Evolutionary conservation across 177 flowering plant species (phyloP).

Genomic region (Vitis hybrid): DNA sequence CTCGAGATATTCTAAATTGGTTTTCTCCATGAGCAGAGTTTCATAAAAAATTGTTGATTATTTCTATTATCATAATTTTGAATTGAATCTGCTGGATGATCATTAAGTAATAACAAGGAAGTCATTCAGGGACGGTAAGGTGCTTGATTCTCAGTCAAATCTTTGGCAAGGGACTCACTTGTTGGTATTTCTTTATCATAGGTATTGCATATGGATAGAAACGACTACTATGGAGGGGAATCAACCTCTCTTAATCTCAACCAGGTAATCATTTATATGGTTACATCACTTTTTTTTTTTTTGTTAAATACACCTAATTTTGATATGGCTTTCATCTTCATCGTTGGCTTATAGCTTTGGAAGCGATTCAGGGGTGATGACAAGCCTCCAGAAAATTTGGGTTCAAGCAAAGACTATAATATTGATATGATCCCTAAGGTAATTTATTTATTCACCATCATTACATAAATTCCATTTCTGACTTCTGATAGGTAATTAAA

Average conservation of each 20-base stretch:
- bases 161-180: too few species aligned
- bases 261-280: slow-evolving; percentile 37
- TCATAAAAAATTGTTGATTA: too few species aligned
- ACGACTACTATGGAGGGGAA: slow-evolving; percentile 78
- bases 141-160: too few species aligned
- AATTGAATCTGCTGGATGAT: too few species aligned
- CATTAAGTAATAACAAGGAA: too few species aligned
- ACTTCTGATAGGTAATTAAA: background rate
- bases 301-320: too few species aligned
- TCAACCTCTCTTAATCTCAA: slow-evolving; percentile 64
- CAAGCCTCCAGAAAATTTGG: slow-evolving; percentile 63
- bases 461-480: background rate
- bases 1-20: too few species aligned
- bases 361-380: slow-evolving; percentile 74
- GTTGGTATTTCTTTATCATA: slow-evolving; percentile 14
- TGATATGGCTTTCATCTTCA: background rate
- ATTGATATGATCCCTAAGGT: slow-evolving; percentile 98
- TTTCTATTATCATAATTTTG: too few species aligned
- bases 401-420: slow-evolving; percentile 83
- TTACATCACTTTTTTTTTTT: too few species aligned
- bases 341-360: slow-evolving; percentile 62
- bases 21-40: too few species aligned
- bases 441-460: background rate
- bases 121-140: too few species aligned
- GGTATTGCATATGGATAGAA: slow-evolving; percentile 82